Evolutionary conservation across 2,329 filamentous ascomycete species (phyloP).

Genomic region (Talaromyces amestolkiae): DNA sequence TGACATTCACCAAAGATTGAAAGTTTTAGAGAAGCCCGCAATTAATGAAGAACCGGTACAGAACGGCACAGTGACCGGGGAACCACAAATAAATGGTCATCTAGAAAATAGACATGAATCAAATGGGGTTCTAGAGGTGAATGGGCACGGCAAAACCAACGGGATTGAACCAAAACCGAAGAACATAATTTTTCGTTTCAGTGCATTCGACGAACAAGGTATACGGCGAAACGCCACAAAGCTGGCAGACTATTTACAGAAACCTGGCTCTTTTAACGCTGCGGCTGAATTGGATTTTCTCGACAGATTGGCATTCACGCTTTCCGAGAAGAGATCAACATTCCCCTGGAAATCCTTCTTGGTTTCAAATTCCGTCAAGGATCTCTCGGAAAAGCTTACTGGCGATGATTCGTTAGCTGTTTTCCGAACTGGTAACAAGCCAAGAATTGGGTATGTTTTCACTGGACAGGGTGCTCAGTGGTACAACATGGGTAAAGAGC

Average conservation of each 20-base stretch:
- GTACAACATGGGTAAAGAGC: constrained; percentile 22
- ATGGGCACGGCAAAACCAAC: constrained; percentile 4
- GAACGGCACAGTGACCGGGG: background rate
- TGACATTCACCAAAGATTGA: constrained; percentile 9
- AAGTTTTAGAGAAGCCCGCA: background rate
- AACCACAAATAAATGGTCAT: background rate
- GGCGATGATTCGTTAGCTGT: constrained; percentile 20
- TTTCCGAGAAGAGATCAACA: constrained; percentile 22
- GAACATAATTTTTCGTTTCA: constrained; percentile 13
- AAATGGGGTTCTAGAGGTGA: background rate
- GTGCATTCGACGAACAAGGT: constrained; percentile 18
- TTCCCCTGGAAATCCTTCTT: constrained; percentile 20
- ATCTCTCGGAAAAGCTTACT: constrained; percentile 20
- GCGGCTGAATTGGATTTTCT: constrained; percentile 19
- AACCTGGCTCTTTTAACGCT: background rate
- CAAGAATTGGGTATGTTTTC: constrained; percentile 17
- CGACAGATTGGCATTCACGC: constrained; percentile 26
- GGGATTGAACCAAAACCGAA: background rate
- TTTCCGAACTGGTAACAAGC: constrained; percentile 14
- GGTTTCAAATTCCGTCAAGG: constrained; percentile 21
- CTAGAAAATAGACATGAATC: background rate
- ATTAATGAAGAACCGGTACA: background rate
- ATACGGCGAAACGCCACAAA: constrained; percentile 21
- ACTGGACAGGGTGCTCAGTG: constrained; percentile 22
- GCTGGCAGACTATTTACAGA: constrained; percentile 21